Conservation (phyloP, 2,329 filamentous ascomycete species). For the Fusarium nodosum region DNA sequence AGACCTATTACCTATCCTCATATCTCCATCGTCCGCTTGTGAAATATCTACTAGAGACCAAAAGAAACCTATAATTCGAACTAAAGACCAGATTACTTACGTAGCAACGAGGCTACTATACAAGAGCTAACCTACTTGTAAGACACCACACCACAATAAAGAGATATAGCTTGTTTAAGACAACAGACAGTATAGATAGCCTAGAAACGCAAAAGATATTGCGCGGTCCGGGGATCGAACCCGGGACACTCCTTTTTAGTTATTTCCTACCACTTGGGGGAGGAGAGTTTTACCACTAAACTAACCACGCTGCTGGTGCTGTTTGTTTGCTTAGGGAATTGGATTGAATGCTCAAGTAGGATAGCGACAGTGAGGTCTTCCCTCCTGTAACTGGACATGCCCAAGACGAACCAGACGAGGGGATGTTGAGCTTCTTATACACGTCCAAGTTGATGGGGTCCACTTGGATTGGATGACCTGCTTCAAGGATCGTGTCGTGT, state of each 20-base stretch:
- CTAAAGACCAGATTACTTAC: neutral
- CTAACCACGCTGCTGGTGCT: slow-evolving; percentile 52
- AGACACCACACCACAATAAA: neutral
- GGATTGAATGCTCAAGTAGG: slow-evolving; percentile 7
- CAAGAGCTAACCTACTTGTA: neutral
- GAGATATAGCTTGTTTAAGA: neutral
- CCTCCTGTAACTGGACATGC: slow-evolving; percentile 3
- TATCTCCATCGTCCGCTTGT: neutral
- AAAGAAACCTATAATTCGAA: neutral
- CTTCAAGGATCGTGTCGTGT: slow-evolving; percentile 8
- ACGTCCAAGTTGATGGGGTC: neutral
- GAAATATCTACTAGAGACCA: neutral
- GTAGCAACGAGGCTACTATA: neutral
- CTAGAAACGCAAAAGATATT: slow-evolving; percentile 31
- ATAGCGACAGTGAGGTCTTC: neutral
- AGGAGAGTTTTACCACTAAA: slow-evolving; percentile 58
- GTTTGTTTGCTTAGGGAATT: slow-evolving; percentile 5
- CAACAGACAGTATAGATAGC: neutral
- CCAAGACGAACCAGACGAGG: neutral
- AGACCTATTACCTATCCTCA: neutral
- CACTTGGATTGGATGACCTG: slow-evolving; percentile 10
- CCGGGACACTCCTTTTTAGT: slow-evolving; percentile 49
- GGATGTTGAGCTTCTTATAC: slow-evolving; percentile 29
- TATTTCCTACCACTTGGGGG: slow-evolving; percentile 52
- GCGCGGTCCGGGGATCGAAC: slow-evolving; percentile 56